Evolutionary conservation across 1,284 basidiomycete genomes (phyloP).

Genomic region (Apiotrichum mycotoxinovorans): DNA sequence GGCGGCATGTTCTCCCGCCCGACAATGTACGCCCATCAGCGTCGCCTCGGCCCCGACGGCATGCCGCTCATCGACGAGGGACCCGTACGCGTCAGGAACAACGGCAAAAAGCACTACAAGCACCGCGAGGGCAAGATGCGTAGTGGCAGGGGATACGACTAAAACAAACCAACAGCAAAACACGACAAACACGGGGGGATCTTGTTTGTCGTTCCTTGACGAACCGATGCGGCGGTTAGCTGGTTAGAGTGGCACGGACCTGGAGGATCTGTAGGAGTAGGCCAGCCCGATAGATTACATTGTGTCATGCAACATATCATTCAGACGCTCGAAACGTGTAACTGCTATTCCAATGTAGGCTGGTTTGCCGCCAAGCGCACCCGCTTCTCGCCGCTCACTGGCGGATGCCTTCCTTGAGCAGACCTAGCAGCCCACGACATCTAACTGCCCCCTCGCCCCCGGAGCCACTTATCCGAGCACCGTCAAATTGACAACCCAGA

Average conservation of each 20-base stretch:
- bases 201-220: neutral
- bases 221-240: neutral
- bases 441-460: too few species aligned
- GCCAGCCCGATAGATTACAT: neutral
- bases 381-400: too few species aligned
- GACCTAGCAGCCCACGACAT: too few species aligned
- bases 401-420: too few species aligned
- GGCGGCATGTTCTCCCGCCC: slow-evolving; percentile 62
- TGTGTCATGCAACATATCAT: slow-evolving; percentile 1
- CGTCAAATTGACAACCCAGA: too few species aligned
- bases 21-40: slow-evolving; percentile 74
- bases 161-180: neutral
- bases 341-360: too few species aligned
- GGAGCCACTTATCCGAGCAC: too few species aligned
- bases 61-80: slow-evolving; percentile 54
- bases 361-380: too few species aligned
- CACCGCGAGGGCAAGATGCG: slow-evolving; percentile 79
- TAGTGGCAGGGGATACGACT: slow-evolving; percentile 84
- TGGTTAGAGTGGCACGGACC: neutral
- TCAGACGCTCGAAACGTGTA: neutral
- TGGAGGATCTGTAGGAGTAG: neutral
- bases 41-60: slow-evolving; percentile 71
- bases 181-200: neutral
- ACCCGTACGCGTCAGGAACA: slow-evolving; percentile 55
- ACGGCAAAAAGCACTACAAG: slow-evolving; percentile 85